Base-by-base conservation (phyloP, 257 asterid species). In the Rehmannia glutinosa region DNA sequence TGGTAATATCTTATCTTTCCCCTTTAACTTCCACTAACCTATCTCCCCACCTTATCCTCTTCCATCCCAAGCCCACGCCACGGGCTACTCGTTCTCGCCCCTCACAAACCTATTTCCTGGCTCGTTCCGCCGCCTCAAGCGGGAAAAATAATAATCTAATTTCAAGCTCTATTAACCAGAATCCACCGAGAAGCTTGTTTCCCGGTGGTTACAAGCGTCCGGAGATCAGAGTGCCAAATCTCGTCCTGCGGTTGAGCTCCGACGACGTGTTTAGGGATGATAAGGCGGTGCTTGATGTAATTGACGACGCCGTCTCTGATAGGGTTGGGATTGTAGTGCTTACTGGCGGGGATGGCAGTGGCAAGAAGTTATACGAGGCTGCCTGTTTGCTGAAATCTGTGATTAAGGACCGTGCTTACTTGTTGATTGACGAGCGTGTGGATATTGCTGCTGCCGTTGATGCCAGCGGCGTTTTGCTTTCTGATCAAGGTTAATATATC, bases 191-290 rank as follows among this genome's bases (percentile, higher is more conserved):
- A 42, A 92, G 92, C 1, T 68, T 85, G 65, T 89, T 89, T 50
- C 96, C 92, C 21, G 97, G 97, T 52, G 98, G 97, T n/a, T 92
- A 76, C 85, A 89, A 89, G 87, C 85, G 97, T 12, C 92, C 98
- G 28, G 96, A 87, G 65, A 87, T 92, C 75, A 87, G 78, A 61
- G 86, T 87, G 32, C 98, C 97, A 0, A 81, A 73, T 61, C 67
- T 89, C 47, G 75, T 89, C 45, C 91, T 92, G 51, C 80, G 75
- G 16, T 60, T 92, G 66, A 78, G 82, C 64, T 66, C 89, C 19
- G 86, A 84, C 5, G 87, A 87, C 47, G 83, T 86, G 32, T 45
- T 80, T 67, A 65, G 70, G 39, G 86, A 87, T 39, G 71, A 82
- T 17, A 75, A 55, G 23, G 69, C 66, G 38, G 7, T 80, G 64